Evolutionary conservation across 2,329 filamentous ascomycete genomes (phyloP).

Genomic region (Aspergillus novoparasiticus): DNA sequence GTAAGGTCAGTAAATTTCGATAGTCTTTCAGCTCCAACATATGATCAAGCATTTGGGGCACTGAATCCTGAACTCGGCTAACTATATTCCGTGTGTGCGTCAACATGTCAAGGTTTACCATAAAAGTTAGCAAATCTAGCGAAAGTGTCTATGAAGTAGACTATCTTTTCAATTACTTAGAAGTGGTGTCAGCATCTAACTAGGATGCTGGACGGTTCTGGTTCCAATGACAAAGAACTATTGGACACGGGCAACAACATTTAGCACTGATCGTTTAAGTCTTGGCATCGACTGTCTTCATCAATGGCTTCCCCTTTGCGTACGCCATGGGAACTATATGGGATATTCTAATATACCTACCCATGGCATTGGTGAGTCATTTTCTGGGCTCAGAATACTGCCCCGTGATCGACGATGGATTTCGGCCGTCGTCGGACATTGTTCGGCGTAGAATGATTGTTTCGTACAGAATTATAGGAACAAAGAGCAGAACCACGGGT

Average conservation of each 20-base stretch:
- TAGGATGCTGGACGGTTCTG: neutral
- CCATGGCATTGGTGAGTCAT: too few relatives aligned
- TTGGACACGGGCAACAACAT: neutral
- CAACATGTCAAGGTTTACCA: neutral
- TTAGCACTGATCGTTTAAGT: neutral
- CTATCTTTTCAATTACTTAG: neutral
- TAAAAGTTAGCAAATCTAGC: neutral
- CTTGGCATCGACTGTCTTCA: neutral
- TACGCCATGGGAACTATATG: neutral
- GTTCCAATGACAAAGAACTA: neutral
- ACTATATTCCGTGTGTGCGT: neutral
- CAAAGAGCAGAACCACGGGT: neutral
- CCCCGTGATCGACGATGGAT: neutral
- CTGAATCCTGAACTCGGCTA: neutral
- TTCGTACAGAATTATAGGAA: neutral
- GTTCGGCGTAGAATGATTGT: neutral
- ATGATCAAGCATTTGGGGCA: neutral
- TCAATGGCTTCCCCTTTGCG: neutral
- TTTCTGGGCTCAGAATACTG: neutral
- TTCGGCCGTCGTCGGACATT: neutral
- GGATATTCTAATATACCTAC: neutral
- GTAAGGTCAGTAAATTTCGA: neutral
- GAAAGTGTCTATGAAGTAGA: fast-evolving
- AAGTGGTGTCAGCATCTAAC: neutral
- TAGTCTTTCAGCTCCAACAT: neutral